Percentiles rank a stretch among this genome's conserved stretches.
Evolutionary conservation across 2,329 filamentous ascomycete species (phyloP).

Genomic region (Periconia digitata): DNA sequence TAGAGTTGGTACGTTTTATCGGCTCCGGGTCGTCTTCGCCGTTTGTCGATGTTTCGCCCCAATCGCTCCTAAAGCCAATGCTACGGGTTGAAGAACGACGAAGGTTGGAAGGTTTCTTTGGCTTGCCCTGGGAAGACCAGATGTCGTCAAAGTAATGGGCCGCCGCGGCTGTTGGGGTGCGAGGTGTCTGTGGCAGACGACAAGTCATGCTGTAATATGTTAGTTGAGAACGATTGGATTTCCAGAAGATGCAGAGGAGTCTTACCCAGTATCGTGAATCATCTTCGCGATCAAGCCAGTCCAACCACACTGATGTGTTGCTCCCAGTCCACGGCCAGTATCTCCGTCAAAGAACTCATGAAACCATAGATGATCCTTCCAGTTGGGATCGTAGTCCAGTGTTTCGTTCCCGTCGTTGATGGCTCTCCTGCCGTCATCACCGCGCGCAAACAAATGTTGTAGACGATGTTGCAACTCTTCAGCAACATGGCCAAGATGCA

Average conservation of each 20-base stretch:
- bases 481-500: constrained; percentile 93
- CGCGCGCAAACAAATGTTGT: constrained; percentile 85
- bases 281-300: constrained; percentile 93
- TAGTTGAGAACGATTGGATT: neutral
- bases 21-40: constrained; percentile 33
- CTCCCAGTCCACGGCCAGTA: constrained; percentile 82
- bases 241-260: neutral
- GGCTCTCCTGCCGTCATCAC: constrained; percentile 82
- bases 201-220: constrained; percentile 66
- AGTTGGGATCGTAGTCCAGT: constrained; percentile 88
- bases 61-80: constrained; percentile 83
- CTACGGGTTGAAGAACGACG: constrained; percentile 80
- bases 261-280: constrained; percentile 96
- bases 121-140: constrained; percentile 58
- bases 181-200: constrained; percentile 88
- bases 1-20: constrained; percentile 47
- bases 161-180: constrained; percentile 80
- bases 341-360: constrained; percentile 98
- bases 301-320: constrained; percentile 95
- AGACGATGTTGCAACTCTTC: constrained; percentile 94
- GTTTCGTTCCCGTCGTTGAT: constrained; percentile 83
- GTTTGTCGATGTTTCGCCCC: constrained; percentile 46
- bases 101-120: constrained; percentile 56
- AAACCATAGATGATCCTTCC: constrained; percentile 94
- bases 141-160: constrained; percentile 95